phyloP scores from a whole-genome alignment of 345 rosid species.

The Boechera divaricarpa region DNA sequence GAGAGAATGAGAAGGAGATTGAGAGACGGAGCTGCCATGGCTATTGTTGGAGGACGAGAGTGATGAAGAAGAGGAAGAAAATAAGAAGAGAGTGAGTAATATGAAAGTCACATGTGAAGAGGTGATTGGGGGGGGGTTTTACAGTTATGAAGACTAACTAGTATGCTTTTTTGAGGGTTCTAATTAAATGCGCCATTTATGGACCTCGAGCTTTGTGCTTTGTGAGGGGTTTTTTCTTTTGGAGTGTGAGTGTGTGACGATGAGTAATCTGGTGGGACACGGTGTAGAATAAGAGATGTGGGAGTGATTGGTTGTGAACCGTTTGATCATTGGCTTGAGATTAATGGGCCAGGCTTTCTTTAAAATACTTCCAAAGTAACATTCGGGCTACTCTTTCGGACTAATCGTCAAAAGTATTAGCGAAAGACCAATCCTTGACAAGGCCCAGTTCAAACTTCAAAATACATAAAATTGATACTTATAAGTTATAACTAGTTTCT shows the following conservation, averaged over 20 bases:
- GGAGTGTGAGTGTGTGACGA: neutral
- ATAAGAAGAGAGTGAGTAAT: conserved; percentile 1
- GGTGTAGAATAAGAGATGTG: conserved; percentile 31
- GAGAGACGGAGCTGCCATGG: conserved; percentile 32
- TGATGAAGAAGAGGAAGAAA: neutral
- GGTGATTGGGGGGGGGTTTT: conserved; percentile 57
- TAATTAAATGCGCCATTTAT: conserved; percentile 53
- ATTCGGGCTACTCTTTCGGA: too few relatives aligned
- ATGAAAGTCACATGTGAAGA: conserved; percentile 44
- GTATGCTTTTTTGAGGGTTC: neutral
- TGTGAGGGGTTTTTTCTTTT: conserved; percentile 13
- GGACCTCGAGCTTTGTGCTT: conserved; percentile 44
- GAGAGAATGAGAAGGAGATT: conserved; percentile 28
- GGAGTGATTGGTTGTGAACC: conserved; percentile 23
- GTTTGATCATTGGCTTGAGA: conserved; percentile 16
- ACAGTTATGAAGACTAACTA: conserved; percentile 51
- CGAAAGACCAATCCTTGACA: neutral
- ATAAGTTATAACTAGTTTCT: too few relatives aligned
- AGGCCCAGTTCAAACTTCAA: neutral
- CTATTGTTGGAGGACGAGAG: conserved; percentile 19
- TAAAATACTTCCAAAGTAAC: too few relatives aligned
- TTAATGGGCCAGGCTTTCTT: conserved; percentile 29
- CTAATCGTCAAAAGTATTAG: neutral
- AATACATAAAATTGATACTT: too few relatives aligned
- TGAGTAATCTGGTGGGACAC: conserved; percentile 37